These are phyloP conservation scores for Schwanniomyces polymorphus DNA, from an alignment of 805 yeast genomes.

Conservation along the genomic window DNA sequence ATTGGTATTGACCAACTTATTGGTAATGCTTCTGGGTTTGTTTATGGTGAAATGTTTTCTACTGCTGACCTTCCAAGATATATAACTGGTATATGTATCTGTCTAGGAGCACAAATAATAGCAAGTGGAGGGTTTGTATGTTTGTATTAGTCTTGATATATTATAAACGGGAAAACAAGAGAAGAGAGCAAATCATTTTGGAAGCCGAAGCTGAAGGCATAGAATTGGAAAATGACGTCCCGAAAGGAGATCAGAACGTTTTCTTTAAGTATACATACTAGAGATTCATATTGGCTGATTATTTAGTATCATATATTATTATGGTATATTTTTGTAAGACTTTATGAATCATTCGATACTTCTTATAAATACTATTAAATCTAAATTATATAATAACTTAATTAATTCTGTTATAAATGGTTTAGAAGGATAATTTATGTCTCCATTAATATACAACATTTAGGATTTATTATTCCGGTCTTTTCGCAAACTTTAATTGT, in stretches of 20 bases:
- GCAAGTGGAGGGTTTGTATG: slow-evolving; percentile 4
- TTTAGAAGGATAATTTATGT: too few species aligned
- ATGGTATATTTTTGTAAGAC: too few species aligned
- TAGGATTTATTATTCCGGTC: too few species aligned
- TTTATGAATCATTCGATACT: too few species aligned
- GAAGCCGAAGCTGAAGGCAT: slow-evolving; percentile 1
- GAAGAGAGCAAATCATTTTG: background rate
- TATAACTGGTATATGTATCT: slow-evolving; percentile 3
- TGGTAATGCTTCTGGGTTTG: slow-evolving; percentile 47
- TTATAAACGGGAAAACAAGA: slow-evolving; percentile 3
- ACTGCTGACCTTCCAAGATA: slow-evolving; percentile 5
- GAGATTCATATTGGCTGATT: too few species aligned
- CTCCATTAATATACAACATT: too few species aligned
- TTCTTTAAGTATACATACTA: slow-evolving; percentile 4
- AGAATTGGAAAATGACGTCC: background rate
- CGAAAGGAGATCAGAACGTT: slow-evolving; percentile 3
- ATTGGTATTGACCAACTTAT: slow-evolving; percentile 43
- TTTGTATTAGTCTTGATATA: slow-evolving; percentile 3
- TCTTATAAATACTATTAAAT: too few species aligned
- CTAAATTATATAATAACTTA: too few species aligned
- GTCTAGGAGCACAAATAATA: slow-evolving; percentile 3
- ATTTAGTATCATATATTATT: too few species aligned
- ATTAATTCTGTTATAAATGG: too few species aligned
- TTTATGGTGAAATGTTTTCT: slow-evolving; percentile 4
- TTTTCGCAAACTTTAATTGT: too few species aligned